Percentiles rank a stretch among this genome's conserved stretches.
phyloP scores from a whole-genome alignment of 1,284 basidiomycete species.

The Wolfiporia cocos region DNA sequence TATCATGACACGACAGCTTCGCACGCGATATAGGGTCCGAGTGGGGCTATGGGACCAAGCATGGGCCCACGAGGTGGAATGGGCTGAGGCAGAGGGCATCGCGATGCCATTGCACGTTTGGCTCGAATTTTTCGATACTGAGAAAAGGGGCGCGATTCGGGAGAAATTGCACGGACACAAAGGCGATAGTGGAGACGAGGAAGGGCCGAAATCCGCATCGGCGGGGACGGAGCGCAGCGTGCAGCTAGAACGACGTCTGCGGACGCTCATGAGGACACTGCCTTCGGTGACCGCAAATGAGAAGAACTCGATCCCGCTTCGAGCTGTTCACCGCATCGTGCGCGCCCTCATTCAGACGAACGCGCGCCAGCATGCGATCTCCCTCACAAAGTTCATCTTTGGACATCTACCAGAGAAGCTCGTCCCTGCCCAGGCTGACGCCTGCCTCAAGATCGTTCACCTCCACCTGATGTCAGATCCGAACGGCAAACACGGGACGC shows the following conservation, averaged over 20 bases:
- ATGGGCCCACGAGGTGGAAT: conserved; percentile 20
- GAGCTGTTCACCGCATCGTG: conserved; percentile 14
- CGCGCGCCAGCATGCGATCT: conserved; percentile 19
- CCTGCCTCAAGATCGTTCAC: conserved; percentile 28
- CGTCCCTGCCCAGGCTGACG: conserved; percentile 8
- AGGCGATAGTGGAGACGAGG: too few species aligned
- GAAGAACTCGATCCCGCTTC: conserved; percentile 10
- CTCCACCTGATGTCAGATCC: conserved; percentile 21
- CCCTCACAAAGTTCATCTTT: conserved; percentile 22
- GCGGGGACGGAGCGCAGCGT: too few species aligned
- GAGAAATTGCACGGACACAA: too few species aligned
- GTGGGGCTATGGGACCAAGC: conserved; percentile 27
- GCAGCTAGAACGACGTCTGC: too few species aligned
- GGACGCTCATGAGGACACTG: conserved; percentile 14
- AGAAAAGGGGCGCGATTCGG: conserved; percentile 15
- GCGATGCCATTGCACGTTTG: conserved; percentile 23
- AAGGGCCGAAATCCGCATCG: too few species aligned
- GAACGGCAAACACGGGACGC: too few species aligned
- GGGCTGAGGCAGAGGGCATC: conserved; percentile 4
- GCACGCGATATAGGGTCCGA: conserved; percentile 29
- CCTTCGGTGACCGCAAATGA: conserved; percentile 13
- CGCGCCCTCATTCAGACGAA: conserved; percentile 14
- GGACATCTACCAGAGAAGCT: conserved; percentile 16
- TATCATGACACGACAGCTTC: conserved; percentile 25
- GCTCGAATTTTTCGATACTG: conserved; percentile 24